Base-by-base conservation (phyloP, 768 basidiomycete genomes). In the Rubroboletus pulcherrimus region DNA sequence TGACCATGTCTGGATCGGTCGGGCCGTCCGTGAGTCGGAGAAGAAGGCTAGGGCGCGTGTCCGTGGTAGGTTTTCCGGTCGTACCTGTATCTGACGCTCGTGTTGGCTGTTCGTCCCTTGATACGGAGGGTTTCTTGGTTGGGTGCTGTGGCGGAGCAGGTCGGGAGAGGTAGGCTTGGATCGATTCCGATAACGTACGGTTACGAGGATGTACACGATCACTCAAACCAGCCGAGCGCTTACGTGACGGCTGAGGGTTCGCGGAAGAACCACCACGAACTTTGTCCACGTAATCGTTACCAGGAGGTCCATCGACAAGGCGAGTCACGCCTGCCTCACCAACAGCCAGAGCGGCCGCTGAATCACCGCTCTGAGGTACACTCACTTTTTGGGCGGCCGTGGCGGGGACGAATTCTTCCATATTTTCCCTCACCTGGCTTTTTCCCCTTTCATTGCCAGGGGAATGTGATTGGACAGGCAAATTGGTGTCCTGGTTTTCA, bases 121-220 rank as follows among this genome's bases (percentile, higher is more conserved):
- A 33, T 34, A 11, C 17, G 3, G 30, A 21, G 26, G 5, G 4
- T 11, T 35, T 51, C 30, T 42, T 46, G 15, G 47, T 24, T 33
- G 42, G 37, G 40, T 43, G 53, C 51, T 56, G 57, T 19, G 41
- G 48, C 17, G 31, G 26, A 40, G 42, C 33, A 7, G 63, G 54
- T 7, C 49, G 53, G 11, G 61, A 58, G 47, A 84, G 76, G 63
- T 83, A 74, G 2, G 78, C 77, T 39, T 77, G 78, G 4, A 84
- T 74, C 14, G 80, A 76, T 51, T 80, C 76, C 41, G 73, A 69
- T 34, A 83, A 71, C 58, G 69, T 77, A 58, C 73, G 75, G 56
- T 74, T 69, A 54, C 77, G 76, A 40, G 70, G 69, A 46, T 59
- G 59, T 39, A 69, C 63, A 14, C 33, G 19, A 21, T 42, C 29